phyloP scores from a whole-genome alignment of 2,329 filamentous ascomycete genomes.

The Magnaporthiopsis poae region DNA sequence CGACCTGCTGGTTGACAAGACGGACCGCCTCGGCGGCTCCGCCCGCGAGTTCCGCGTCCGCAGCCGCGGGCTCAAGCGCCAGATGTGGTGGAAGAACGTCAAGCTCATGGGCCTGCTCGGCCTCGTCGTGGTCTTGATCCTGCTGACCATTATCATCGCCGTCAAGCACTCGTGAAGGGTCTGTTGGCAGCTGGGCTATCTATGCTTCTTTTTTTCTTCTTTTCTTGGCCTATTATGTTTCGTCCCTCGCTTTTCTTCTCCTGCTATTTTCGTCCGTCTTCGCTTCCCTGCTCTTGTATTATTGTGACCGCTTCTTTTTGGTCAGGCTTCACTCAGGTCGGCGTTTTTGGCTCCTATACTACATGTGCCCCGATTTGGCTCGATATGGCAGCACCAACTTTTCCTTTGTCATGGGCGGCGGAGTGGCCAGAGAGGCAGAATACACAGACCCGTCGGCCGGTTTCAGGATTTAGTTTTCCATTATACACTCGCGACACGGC shows the following conservation, averaged over 20 bases:
- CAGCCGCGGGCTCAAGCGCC: conserved; percentile 73
- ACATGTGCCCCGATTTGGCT: background rate
- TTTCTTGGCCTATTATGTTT: too few species aligned
- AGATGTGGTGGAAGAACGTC: conserved; percentile 99
- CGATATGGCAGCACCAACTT: background rate
- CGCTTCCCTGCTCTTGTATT: background rate
- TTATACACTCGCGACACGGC: background rate
- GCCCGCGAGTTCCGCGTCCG: conserved; percentile 84
- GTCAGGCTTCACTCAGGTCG: background rate
- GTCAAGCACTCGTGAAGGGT: conserved; percentile 34
- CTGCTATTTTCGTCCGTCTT: background rate
- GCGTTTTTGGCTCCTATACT: background rate
- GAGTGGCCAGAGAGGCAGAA: background rate
- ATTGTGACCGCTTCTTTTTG: background rate
- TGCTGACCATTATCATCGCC: conserved; percentile 45
- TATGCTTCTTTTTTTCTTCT: background rate
- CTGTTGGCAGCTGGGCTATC: conserved; percentile 10
- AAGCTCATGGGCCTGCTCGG: conserved; percentile 77
- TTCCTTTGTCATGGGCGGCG: background rate
- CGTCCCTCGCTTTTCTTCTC: too few species aligned
- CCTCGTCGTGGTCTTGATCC: conserved; percentile 55
- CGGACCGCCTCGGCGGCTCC: conserved; percentile 77
- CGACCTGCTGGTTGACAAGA: conserved; percentile 87
- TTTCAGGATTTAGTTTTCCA: background rate
- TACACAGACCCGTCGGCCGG: background rate